Percentiles rank a stretch among this genome's conserved stretches.
Conservation (phyloP, 441 rosid species). For the Rhodomyrtus psidioides region DNA sequence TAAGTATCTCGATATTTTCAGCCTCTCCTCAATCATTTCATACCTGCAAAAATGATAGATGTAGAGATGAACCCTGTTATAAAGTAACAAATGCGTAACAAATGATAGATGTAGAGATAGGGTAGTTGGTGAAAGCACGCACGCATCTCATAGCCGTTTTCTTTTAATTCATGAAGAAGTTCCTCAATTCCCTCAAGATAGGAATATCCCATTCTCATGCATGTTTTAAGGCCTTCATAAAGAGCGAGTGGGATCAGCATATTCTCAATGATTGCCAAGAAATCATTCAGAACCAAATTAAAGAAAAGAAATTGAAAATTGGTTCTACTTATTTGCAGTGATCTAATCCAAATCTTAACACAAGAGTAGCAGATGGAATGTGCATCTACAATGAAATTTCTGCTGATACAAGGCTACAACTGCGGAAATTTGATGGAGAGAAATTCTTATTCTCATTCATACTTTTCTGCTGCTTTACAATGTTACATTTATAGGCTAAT, state of each 20-base stretch:
- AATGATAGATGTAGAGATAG: no score
- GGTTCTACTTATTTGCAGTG: background rate
- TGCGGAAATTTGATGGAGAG: no score
- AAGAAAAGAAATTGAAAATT: background rate
- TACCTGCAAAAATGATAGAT: constrained; percentile 37
- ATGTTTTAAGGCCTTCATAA: constrained; percentile 60
- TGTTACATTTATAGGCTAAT: no score
- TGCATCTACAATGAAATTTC: background rate
- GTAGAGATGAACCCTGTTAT: background rate
- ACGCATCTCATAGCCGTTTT: constrained; percentile 72
- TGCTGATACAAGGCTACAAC: background rate
- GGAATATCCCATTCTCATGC: constrained; percentile 61
- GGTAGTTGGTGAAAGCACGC: constrained; percentile 95
- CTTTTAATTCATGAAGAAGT: constrained; percentile 49
- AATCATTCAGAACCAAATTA: background rate
- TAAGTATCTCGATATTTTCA: constrained; percentile 59
- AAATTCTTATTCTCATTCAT: no score
- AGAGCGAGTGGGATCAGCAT: background rate
- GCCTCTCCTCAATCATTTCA: constrained; percentile 63
- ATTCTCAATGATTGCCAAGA: background rate
- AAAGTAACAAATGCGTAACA: background rate
- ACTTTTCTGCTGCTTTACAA: no score
- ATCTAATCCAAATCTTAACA: background rate
- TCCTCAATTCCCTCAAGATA: constrained; percentile 69
- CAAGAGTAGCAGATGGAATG: background rate